Conservation (phyloP, 176 grass and related monocot species). For the Hyparrhenia diplandra region DNA sequence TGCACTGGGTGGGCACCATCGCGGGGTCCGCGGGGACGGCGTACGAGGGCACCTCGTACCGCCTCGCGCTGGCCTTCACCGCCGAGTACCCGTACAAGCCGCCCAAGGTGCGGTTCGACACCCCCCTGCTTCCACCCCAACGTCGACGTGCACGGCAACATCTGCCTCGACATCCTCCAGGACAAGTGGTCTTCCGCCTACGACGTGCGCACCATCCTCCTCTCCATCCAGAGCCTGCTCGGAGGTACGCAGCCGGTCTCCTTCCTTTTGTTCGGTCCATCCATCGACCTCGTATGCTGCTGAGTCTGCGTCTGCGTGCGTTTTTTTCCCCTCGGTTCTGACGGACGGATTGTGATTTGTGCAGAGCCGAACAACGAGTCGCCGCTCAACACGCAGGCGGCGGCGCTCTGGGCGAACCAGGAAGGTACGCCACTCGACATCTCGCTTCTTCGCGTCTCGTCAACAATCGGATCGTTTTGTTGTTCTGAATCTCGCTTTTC, state of each 20-base stretch:
- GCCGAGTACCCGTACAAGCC: slow-evolving; percentile 92
- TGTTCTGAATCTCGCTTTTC: neutral
- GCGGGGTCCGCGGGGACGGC: slow-evolving; percentile 65
- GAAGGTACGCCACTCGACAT: slow-evolving; percentile 40
- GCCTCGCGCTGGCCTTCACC: slow-evolving; percentile 71
- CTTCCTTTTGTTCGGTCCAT: neutral
- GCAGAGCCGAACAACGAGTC: slow-evolving; percentile 97
- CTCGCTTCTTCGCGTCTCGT: neutral
- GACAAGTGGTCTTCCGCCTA: slow-evolving; percentile 97
- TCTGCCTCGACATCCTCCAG: slow-evolving; percentile 95
- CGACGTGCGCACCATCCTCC: slow-evolving; percentile 97
- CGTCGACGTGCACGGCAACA: slow-evolving; percentile 86
- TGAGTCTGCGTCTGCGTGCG: neutral
- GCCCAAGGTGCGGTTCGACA: slow-evolving; percentile 95
- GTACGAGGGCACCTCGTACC: slow-evolving; percentile 79
- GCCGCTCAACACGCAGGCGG: slow-evolving; percentile 87
- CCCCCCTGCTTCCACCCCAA: slow-evolving; percentile 92
- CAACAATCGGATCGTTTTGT: neutral
- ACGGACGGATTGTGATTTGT: neutral
- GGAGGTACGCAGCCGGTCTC: slow-evolving; percentile 35
- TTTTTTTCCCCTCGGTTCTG: neutral
- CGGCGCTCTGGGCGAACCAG: slow-evolving; percentile 82
- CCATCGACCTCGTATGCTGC: neutral
- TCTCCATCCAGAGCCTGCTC: slow-evolving; percentile 91
- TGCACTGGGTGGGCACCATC: slow-evolving; percentile 87